These are phyloP conservation scores for Amphirosellinia nigrospora DNA, from an alignment of 495 filamentous ascomycete species.

Conservation along the genomic window DNA sequence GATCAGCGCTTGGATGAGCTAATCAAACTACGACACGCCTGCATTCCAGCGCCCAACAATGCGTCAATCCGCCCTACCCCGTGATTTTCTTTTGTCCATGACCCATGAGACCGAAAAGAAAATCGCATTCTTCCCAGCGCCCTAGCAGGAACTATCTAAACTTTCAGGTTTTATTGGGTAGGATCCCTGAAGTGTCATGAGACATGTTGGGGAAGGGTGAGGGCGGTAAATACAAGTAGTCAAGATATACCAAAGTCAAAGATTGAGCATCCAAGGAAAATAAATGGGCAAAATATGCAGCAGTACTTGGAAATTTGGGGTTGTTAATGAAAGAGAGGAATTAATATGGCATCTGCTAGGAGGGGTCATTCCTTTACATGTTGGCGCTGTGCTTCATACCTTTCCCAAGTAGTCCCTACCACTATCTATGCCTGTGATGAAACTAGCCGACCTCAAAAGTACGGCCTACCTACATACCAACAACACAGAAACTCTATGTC, in stretches of 20 bases:
- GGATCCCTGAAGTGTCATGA: neutral
- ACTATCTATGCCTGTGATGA: neutral
- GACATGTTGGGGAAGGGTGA: conserved; percentile 2
- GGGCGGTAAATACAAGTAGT: neutral
- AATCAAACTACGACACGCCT: conserved; percentile 30
- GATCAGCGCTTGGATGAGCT: conserved; percentile 23
- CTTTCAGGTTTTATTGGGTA: neutral
- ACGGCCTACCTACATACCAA: neutral
- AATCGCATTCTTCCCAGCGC: conserved; percentile 13
- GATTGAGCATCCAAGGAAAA: neutral
- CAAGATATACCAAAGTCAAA: neutral
- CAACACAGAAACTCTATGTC: neutral
- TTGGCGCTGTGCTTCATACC: neutral
- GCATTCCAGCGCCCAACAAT: conserved; percentile 19
- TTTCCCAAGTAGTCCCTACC: too few relatives aligned
- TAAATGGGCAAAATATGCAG: neutral
- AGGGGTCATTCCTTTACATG: neutral
- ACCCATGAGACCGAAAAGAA: conserved; percentile 15
- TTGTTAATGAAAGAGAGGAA: neutral
- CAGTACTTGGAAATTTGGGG: neutral
- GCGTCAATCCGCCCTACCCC: conserved; percentile 6
- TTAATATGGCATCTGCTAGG: neutral
- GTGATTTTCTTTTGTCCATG: conserved; percentile 17
- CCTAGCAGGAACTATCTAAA: neutral
- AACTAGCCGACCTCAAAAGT: neutral